These are phyloP conservation scores for Hymenoscyphus scutula DNA, from an alignment of 2,329 filamentous ascomycete species.

Conservation along the genomic window DNA sequence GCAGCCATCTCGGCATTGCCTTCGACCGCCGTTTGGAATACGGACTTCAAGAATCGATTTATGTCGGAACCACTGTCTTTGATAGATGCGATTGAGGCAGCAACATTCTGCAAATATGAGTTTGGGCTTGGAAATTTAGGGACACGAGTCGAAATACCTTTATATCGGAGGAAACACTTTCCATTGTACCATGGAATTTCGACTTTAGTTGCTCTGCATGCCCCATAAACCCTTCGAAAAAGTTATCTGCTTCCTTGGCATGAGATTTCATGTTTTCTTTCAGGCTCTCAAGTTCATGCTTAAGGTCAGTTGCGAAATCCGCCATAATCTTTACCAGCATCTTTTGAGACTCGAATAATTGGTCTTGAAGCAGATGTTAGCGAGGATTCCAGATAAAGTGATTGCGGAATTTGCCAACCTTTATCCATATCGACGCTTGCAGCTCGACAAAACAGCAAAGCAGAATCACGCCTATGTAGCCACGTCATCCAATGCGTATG, in stretches of 20 bases:
- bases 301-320: constrained; percentile 28
- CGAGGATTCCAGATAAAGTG: neutral
- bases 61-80: constrained; percentile 20
- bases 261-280: constrained; percentile 26
- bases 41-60: constrained; percentile 19
- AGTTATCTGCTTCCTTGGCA: constrained; percentile 22
- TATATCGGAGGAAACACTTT: constrained; percentile 24
- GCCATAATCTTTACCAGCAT: constrained; percentile 32
- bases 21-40: constrained; percentile 22
- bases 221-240: constrained; percentile 26
- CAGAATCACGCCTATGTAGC: constrained; percentile 60
- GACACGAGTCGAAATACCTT: constrained; percentile 17
- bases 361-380: constrained; percentile 30
- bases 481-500: constrained; percentile 64
- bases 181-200: constrained; percentile 28
- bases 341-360: constrained; percentile 33
- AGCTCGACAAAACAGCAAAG: constrained; percentile 60
- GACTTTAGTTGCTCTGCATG: constrained; percentile 26
- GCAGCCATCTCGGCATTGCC: constrained; percentile 33
- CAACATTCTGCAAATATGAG: constrained; percentile 21
- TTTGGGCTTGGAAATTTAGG: neutral
- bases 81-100: constrained; percentile 20
- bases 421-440: constrained; percentile 57
- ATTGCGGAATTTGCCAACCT: constrained; percentile 34
- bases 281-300: constrained; percentile 26